phyloP scores from a whole-genome alignment of 331 rosid genomes.

The Arachis monticola region DNA sequence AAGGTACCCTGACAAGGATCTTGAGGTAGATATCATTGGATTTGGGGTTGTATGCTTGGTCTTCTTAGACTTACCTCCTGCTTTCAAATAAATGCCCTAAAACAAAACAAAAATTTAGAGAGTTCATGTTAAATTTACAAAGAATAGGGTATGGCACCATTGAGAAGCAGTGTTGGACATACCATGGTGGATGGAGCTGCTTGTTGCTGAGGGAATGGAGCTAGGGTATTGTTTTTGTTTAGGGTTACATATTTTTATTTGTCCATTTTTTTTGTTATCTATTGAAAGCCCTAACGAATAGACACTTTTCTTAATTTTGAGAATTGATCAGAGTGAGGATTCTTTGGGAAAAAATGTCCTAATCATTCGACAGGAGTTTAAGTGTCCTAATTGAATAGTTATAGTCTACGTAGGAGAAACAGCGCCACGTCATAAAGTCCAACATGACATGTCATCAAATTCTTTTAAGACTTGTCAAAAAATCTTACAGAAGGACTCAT shows the following conservation, averaged over 20 bases:
- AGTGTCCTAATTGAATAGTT: too few species aligned
- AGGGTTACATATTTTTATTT: conserved; percentile 34
- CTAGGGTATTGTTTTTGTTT: conserved; percentile 56
- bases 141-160: neutral
- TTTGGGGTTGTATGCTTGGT: conserved; percentile 66
- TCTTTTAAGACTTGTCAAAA: too few species aligned
- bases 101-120: neutral
- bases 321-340: too few species aligned
- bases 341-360: too few species aligned
- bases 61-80: conserved; percentile 83
- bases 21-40: conserved; percentile 72
- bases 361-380: too few species aligned
- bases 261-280: neutral
- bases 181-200: conserved; percentile 43
- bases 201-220: neutral
- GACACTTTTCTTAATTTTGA: too few species aligned
- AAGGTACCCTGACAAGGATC: conserved; percentile 63
- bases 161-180: neutral
- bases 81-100: conserved; percentile 82
- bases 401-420: too few species aligned
- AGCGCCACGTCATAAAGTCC: too few species aligned
- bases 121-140: neutral
- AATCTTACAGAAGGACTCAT: too few species aligned
- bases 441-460: too few species aligned
- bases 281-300: too few species aligned